Evolutionary conservation across 352 stramenopile species (phyloP).

Genomic region (Pilasporangium apinafurcum): DNA sequence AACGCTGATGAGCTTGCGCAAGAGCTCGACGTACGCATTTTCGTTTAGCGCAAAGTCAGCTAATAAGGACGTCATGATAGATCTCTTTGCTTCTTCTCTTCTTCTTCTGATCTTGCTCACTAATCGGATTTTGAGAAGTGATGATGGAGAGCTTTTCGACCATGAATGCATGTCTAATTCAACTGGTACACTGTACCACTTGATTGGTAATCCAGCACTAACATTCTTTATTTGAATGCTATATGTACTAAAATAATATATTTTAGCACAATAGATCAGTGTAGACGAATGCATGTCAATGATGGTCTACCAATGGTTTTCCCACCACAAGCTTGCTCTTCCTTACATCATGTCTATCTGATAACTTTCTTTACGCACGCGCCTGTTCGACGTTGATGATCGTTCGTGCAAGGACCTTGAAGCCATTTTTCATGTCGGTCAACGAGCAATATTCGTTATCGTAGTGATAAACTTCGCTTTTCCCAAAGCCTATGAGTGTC

Average conservation of each 20-base stretch:
- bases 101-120: background rate
- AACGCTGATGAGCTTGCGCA: constrained; percentile 84
- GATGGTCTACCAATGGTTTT: too few relatives aligned
- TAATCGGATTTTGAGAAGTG: background rate
- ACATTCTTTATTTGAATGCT: too few relatives aligned
- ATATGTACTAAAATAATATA: too few relatives aligned
- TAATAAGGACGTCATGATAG: constrained; percentile 22
- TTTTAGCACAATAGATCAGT: too few relatives aligned
- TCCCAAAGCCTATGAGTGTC: constrained; percentile 72
- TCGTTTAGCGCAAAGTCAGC: constrained; percentile 56
- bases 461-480: constrained; percentile 85
- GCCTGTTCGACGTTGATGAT: constrained; percentile 66
- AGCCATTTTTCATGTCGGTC: constrained; percentile 81
- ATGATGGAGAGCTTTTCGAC: too few relatives aligned
- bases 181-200: too few relatives aligned
- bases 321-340: too few relatives aligned
- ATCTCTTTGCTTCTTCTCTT: background rate
- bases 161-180: too few relatives aligned
- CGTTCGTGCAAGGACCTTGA: constrained; percentile 82
- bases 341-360: too few relatives aligned
- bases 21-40: constrained; percentile 69
- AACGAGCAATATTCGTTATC: constrained; percentile 91
- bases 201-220: too few relatives aligned
- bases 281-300: too few relatives aligned
- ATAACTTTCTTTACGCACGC: constrained; percentile 5